phyloP scores from a whole-genome alignment of 1,284 basidiomycete species.

The Trametes pubescens region DNA sequence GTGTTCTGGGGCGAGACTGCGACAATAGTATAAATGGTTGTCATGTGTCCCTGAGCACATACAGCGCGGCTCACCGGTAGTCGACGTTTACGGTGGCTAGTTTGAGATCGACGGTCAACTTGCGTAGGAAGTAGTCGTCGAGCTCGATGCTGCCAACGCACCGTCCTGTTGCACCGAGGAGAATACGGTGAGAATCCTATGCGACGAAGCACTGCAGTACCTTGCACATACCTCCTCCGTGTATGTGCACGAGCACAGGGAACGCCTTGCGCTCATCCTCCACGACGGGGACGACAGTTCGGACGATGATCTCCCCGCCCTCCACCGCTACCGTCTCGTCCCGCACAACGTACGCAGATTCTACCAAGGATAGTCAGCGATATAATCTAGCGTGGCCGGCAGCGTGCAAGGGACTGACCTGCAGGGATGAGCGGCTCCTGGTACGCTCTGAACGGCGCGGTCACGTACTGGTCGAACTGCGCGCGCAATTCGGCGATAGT shows the following conservation, averaged over 20 bases:
- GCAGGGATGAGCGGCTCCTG: background rate
- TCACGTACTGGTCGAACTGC: background rate
- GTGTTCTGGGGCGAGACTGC: conserved; percentile 28
- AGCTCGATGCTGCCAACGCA: conserved; percentile 23
- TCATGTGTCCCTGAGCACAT: too few relatives aligned
- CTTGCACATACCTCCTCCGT: conserved; percentile 25
- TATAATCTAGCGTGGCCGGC: too few relatives aligned
- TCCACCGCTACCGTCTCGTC: conserved; percentile 30
- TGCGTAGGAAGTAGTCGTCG: conserved; percentile 32
- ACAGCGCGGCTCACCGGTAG: conserved; percentile 22
- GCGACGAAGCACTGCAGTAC: background rate
- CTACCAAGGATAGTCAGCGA: background rate
- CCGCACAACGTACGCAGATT: conserved; percentile 18
- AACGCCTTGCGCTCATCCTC: conserved; percentile 4
- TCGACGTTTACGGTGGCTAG: conserved; percentile 33
- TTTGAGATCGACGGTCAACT: conserved; percentile 18
- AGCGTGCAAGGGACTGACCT: background rate
- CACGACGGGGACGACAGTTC: conserved; percentile 19
- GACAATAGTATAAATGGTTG: background rate
- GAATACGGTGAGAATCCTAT: background rate
- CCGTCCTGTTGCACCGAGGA: conserved; percentile 4
- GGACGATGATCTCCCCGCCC: conserved; percentile 25
- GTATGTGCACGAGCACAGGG: conserved; percentile 28
- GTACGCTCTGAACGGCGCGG: background rate
- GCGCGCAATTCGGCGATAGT: background rate